These are phyloP conservation scores for Falciphora oryzae DNA, from an alignment of 2,329 filamentous ascomycete genomes.

Conservation along the genomic window DNA sequence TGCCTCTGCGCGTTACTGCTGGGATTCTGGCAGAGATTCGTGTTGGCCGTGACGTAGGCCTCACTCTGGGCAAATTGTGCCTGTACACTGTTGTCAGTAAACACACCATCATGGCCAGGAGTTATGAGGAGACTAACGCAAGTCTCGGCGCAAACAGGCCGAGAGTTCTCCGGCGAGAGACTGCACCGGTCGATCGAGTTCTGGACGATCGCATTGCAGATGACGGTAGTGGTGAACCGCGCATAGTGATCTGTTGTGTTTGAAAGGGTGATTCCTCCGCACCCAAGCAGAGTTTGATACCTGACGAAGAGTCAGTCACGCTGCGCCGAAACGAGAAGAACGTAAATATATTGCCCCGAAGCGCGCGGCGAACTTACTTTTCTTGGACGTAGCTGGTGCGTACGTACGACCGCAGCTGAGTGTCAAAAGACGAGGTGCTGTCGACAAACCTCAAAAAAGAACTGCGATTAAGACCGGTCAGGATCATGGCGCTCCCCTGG, in stretches of 20 bases:
- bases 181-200: constrained; percentile 70
- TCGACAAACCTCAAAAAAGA: constrained; percentile 82
- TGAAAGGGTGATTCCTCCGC: constrained; percentile 66
- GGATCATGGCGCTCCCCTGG: not conserved
- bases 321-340: not conserved
- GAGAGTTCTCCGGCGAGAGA: constrained; percentile 56
- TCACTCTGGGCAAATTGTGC: constrained; percentile 85
- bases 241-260: constrained; percentile 83
- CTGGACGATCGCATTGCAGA: constrained; percentile 93
- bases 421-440: constrained; percentile 70
- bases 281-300: constrained; percentile 77
- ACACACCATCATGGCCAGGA: not conserved
- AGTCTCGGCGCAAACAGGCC: constrained; percentile 80
- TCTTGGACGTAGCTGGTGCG: constrained; percentile 65
- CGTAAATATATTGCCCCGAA: not conserved
- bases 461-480: constrained; percentile 37
- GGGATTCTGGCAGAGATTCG: constrained; percentile 63
- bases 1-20: constrained; percentile 62
- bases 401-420: constrained; percentile 66
- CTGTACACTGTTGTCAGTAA: constrained; percentile 31
- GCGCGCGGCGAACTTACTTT: constrained; percentile 55
- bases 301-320: constrained; percentile 39
- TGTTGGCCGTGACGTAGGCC: constrained; percentile 72
- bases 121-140: constrained; percentile 54
- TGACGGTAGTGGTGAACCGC: constrained; percentile 82